Conservation (phyloP, 352 stramenopile genomes). For the Pythium myriotylum region DNA sequence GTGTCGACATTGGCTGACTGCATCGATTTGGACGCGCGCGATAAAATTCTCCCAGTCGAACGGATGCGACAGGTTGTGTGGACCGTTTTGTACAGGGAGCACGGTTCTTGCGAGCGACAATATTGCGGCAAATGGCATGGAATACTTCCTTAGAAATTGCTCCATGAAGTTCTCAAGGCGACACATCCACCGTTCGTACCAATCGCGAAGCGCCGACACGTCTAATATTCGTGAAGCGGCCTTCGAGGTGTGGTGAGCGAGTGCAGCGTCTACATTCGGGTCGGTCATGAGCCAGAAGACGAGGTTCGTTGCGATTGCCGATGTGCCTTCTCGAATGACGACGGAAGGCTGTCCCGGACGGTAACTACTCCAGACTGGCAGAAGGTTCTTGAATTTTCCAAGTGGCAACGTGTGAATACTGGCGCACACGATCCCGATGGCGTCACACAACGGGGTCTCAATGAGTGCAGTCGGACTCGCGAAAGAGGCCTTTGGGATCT, state of each 20-base stretch:
- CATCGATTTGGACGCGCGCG: neutral
- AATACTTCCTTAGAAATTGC: neutral
- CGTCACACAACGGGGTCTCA: no score
- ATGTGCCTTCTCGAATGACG: neutral
- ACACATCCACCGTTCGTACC: neutral
- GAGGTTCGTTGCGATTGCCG: neutral
- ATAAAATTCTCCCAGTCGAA: constrained; percentile 11
- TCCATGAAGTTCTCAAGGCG: neutral
- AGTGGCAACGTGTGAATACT: no score
- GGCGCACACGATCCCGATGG: no score
- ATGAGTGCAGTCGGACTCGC: no score
- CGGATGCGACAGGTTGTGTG: neutral
- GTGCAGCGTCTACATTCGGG: neutral
- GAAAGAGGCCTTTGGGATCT: no score
- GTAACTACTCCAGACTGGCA: neutral
- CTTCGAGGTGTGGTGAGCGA: neutral
- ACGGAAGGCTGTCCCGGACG: neutral
- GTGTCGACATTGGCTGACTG: neutral
- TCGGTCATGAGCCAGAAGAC: neutral
- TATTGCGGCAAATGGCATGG: neutral
- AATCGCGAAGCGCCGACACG: neutral
- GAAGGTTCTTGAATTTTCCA: neutral
- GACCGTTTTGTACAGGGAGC: neutral
- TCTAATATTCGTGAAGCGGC: neutral
- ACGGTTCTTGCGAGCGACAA: neutral